Base-by-base conservation (phyloP, 2,329 filamentous ascomycete genomes). In the Penicillium brevicompactum region DNA sequence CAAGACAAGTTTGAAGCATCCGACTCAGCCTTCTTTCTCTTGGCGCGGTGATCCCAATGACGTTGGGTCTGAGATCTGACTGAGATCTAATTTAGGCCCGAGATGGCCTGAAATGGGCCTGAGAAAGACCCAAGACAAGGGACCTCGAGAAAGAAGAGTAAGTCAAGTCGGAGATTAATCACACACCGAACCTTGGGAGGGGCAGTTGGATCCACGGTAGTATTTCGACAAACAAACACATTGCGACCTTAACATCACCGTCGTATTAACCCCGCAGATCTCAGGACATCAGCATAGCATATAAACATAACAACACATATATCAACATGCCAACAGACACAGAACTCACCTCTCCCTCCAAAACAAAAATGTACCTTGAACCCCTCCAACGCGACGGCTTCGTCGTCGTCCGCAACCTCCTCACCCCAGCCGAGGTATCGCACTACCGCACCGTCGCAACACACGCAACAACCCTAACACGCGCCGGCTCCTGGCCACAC, bases 401-500 rank as follows among this genome's bases (percentile, higher is more conserved):
- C 79, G 87, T 93, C 46, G 76, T 89, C 53, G 81, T 94, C 67
- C 87, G 84, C 40, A 82, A 82, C 34, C 78, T 90, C 59, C 79
- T 95, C 65, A 74, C 79, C 54, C 73, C 80, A 2, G 53, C 74
- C 16, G 79, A 86, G 57, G 78, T 94, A 43, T 58, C 77, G 22
- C 66, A 75, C 18, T 85, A 93, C 59, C 87, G 86, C 64, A 68
- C 70, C 51, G 87, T 87, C 41, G 84, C 86, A 48, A 69, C 76
- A 32, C 72, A 80, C 54, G 82, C 84, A n/a, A 85, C 86, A 18
- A 69, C 76, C 2, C 76, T 84, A 41, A 88, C 89, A 41, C 85
- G 89, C 59, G 64, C 78, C n/a, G 91, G 91, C 37, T 68, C 80
- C 59, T 96, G 91, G 91, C 90, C 90, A 3, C 83, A 89, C 74